Evolutionary conservation across 345 rosid species (phyloP), one percentile per base, ranked within the genome.

Genomic region (Cardamine resedifolia): DNA sequence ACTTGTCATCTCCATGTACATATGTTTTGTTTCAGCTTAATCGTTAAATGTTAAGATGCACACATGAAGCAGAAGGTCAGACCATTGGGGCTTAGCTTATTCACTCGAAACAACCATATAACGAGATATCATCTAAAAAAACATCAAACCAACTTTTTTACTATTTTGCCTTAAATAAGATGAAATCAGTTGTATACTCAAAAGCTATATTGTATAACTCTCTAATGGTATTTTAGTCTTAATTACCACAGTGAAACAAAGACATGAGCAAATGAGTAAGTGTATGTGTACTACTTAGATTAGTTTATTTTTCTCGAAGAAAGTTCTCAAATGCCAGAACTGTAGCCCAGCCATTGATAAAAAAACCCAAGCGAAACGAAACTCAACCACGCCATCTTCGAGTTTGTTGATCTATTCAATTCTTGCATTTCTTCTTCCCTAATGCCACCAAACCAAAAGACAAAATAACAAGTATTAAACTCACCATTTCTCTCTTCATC

Each of bases 371-470:
- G 52, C 7, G 79, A 76, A 45, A 33, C 3, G 2, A 76, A 48
- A 47, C 58, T 48, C 6, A 64, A 45, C 76, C 76, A 76, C 0
- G 75, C 71, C 79, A 76, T 70, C 44, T 68, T 76, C 23, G 51
- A 18, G 55, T 76, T 76, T 76, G 76, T 63, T 3, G 52, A 62
- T 47, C 66, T 56, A 56, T 76, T 64, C 21, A 70, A 36, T 49
- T 70, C 71, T 49, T 63, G 66, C 66, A 70, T 70, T 20, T 76
- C 75, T 27, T 34, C 60, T 62, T 76, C 75, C 44, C 79, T 76
- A 4, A 5, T 56, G 0, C 43, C 30, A 52, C 18, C 48, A 60
- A 39, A 60, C 68, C 38, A 59, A 71, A 6, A 23, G 24, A 49
- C 0, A 34, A 3, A 61, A 6, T 24, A 12, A 57, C 44, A 28